These are phyloP conservation scores for Ceratobasidium sp. DNA, from an alignment of 1,284 basidiomycete genomes.

Conservation along the genomic window DNA sequence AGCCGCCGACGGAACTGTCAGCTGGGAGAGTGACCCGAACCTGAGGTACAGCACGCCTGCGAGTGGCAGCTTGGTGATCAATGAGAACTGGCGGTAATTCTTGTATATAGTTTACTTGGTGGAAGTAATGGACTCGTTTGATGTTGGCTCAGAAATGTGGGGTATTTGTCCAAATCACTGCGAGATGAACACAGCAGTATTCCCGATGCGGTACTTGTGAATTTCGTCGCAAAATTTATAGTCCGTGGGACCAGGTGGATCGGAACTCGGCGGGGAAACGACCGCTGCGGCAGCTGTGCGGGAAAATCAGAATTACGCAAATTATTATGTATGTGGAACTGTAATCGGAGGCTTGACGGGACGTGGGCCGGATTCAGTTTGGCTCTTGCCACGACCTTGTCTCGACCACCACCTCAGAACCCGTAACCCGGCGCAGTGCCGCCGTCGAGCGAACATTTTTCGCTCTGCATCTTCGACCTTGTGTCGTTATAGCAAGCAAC, in stretches of 20 bases:
- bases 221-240: not conserved
- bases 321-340: conserved; percentile 22
- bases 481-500: conserved; percentile 34
- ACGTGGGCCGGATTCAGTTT: conserved; percentile 12
- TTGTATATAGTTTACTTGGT: not conserved
- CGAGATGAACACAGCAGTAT: not conserved
- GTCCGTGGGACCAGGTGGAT: conserved; percentile 2
- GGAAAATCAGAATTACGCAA: conserved; percentile 4
- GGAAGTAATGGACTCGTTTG: too few relatives aligned
- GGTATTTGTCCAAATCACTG: not conserved
- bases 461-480: conserved; percentile 37
- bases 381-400: conserved; percentile 16
- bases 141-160: too few relatives aligned
- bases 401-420: not conserved
- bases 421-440: not conserved
- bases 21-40: conserved; percentile 71
- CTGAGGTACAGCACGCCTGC: conserved; percentile 52
- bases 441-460: conserved; percentile 10
- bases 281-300: not conserved
- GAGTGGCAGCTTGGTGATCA: conserved; percentile 36
- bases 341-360: conserved; percentile 29
- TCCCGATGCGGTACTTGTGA: not conserved
- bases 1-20: conserved; percentile 58
- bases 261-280: not conserved
- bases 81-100: conserved; percentile 41